Evolutionary conservation across 2,329 filamentous ascomycete genomes (phyloP), one percentile per base, ranked within the genome.

Genomic region (Beauveria australis): DNA sequence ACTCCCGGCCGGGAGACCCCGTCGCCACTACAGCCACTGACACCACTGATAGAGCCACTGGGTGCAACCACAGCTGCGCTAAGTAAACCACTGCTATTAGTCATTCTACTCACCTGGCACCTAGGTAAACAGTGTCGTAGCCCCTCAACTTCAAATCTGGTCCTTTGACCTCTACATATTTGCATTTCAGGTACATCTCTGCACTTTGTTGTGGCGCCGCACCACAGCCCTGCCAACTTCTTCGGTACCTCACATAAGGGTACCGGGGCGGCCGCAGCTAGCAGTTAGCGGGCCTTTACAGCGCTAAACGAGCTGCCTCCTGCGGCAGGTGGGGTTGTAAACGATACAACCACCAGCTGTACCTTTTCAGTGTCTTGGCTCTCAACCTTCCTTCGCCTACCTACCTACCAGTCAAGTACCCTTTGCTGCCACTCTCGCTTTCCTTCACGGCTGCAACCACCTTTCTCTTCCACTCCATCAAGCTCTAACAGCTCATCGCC

Each of bases 391-490:
- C 24, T 37, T 14, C 16, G 30, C 49, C 49, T 40, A 12, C 30
- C 33, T 37, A 37, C 33, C 33, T 22, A 6, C 30, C 19, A 22
- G 18, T 18, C 22, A 54, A 28, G 43, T 40, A 56, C 53, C 53
- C 43, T 56, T 48, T n/a, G 26, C 53, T 47, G 53, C 53, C 53
- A 55, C 53, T 56, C 43, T 46, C 28, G 53, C 28, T 48, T 30
- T 28, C 44, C 54, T 58, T 24, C 44, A 58, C 55, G 46, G 55
- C 46, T 46, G 46, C 55, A 41, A 51, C 46, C 49, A 51, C 55
- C 46, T 58, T 18, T 58, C 10, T 58, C 43, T 37, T 48, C 46
- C 28, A 49, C 55, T 46, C 40, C 44, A n/a, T 58, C 55, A 49
- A 58, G 55, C 46, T 58, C 55, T 28, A 18, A 28, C 54, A 37